Percentiles rank a stretch among this genome's conserved stretches.
phyloP scores from a whole-genome alignment of 768 basidiomycete species.

The Mycena leptocephala region DNA sequence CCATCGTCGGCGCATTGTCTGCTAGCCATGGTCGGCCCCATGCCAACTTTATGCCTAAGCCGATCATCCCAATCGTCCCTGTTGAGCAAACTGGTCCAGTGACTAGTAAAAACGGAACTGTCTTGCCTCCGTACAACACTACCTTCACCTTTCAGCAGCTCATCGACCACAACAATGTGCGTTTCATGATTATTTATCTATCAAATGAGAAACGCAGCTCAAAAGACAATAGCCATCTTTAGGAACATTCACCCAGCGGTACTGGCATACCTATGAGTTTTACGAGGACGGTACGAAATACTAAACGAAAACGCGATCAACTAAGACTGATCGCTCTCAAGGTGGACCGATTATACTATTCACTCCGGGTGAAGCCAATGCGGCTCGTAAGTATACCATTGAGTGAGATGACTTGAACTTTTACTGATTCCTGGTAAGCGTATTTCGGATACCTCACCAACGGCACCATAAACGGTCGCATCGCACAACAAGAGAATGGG shows the following conservation, averaged over 20 bases:
- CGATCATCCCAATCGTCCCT: slow-evolving; percentile 54
- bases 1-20: slow-evolving; percentile 43
- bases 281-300: slow-evolving; percentile 64
- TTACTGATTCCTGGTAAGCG: slow-evolving; percentile 41
- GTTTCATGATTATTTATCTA: not conserved
- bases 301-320: not conserved
- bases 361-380: slow-evolving; percentile 79
- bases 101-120: slow-evolving; percentile 60
- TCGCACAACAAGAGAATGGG: slow-evolving; percentile 78
- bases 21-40: slow-evolving; percentile 62
- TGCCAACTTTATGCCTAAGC: slow-evolving; percentile 59
- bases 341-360: slow-evolving; percentile 75
- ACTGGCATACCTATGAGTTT: slow-evolving; percentile 79
- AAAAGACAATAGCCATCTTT: slow-evolving; percentile 57
- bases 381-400: slow-evolving; percentile 55
- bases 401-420: not conserved
- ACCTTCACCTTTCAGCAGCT: slow-evolving; percentile 73
- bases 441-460: slow-evolving; percentile 77
- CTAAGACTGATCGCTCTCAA: slow-evolving; percentile 33
- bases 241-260: slow-evolving; percentile 86
- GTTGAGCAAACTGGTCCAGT: slow-evolving; percentile 52
- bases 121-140: slow-evolving; percentile 61
- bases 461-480: slow-evolving; percentile 72
- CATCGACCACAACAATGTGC: slow-evolving; percentile 64
- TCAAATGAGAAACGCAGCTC: not conserved